Base-by-base conservation (phyloP, 495 filamentous ascomycete species). In the Oidiodendron maius region DNA sequence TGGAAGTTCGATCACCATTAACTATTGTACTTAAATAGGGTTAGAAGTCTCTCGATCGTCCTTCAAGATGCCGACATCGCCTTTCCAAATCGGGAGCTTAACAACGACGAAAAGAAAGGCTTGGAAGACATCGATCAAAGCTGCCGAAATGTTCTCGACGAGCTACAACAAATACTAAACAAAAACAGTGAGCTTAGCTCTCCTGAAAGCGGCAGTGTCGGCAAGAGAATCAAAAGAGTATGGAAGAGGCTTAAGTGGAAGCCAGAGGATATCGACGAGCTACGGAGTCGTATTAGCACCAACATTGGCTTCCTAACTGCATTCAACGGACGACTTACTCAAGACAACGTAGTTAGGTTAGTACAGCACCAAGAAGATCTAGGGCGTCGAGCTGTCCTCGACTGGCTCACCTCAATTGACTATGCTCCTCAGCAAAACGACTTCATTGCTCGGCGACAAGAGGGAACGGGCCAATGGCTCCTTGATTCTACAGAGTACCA, bases 311-410 rank as follows among this genome's bases (percentile, higher is more conserved):
- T 63, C 4, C 40, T 59, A 18, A 59, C 48, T 39, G 13, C 47
- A 8, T 50, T 46, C 30, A 49, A 36, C 35, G 48, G 43, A 38
- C 21, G 40, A 24, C 30, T 46, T n/a, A n/a, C n/a, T n/a, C n/a
- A n/a, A n/a, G n/a, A n/a, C n/a, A n/a, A n/a, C n/a, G 70, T 59
- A 2, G 64, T 63, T 11, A 68, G 69, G 54, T 70, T 20, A 15
- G 36, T 34, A 5, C 3, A 35, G 28, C 43, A 18, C 3, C 43
- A 46, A 46, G 43, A 34, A 1, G 13, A 46, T n/a, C 43, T 34
- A 46, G 43, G 35, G 22, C 30, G 43, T n/a, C 17, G 13, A 11
- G 40, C 10, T 13, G 40, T 59, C 9, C 55, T 63, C 12, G 38
- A 63, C 44, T 68, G 64, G 65, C 54, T 65, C 21, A 54, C 53